Evolutionary conservation across 1,284 basidiomycete species (phyloP), one percentile per base, ranked within the genome.

Genomic region (Earliella scabrosa): DNA sequence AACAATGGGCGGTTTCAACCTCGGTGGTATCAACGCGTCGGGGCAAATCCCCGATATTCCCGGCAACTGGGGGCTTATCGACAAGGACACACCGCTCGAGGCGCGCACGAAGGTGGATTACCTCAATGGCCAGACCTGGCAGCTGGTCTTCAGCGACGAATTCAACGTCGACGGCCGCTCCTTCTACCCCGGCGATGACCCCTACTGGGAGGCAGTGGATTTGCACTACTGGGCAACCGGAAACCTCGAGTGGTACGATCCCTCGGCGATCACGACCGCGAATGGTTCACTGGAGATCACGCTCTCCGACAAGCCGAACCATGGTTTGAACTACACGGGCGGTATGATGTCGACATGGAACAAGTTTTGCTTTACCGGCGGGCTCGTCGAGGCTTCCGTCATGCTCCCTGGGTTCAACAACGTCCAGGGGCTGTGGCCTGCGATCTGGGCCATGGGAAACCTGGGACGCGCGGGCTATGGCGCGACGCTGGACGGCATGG

Each of bases 321-420:
- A 97, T 71, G 85, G 82, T 50, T 77, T 97, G 59, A 74, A 92
- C 65, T 97, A 88, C 69, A 78, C 86, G 60, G 83, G 90, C 31
- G 89, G 85, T 1, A 77, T 87, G 77, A 73, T 93, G 65, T 75
- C 85, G 27, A 81, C 81, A 18, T 93, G 92, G 92, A 94, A 94
- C 71, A 93, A 97, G 71, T 91, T 97, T 66, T 98, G 96, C 73
- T 98, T 98, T 74, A 94, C 90, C 2, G 93, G 93, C 32, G 92
- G 92, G 20, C 75, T 92, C 56, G 73, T 93, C 43, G 82, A 88
- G 64, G 80, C 82, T 5, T 80, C 82, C 6, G 85, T 95, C n/a
- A 82, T 82, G 13, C 75, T 98, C 13, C 95, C 96, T 0, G 96
- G 96, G 1, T 73, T 74, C 14, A 85, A 81, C 65, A 78, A 77